These are phyloP conservation scores for Colletotrichum sp. DNA, from an alignment of 2,329 filamentous ascomycete genomes.

Conservation along the genomic window DNA sequence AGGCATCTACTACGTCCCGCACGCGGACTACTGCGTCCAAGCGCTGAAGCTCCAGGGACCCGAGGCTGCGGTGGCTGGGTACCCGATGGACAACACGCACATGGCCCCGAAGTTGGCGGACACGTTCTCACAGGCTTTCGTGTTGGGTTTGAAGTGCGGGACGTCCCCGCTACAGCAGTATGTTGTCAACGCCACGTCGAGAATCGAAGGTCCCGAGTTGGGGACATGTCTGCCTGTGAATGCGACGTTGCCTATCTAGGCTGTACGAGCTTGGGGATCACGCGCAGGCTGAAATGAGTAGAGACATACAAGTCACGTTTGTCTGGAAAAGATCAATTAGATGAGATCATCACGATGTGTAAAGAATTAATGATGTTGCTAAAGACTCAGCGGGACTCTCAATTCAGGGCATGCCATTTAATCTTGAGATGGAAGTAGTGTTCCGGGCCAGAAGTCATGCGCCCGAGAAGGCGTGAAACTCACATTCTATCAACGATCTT, in stretches of 20 bases:
- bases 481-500: not conserved
- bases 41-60: slow-evolving; percentile 56
- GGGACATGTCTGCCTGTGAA: slow-evolving; percentile 5
- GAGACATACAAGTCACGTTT: not conserved
- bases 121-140: slow-evolving; percentile 61
- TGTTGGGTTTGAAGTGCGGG: slow-evolving; percentile 31
- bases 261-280: not conserved
- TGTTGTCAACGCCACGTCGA: slow-evolving; percentile 11
- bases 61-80: slow-evolving; percentile 56
- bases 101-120: slow-evolving; percentile 61
- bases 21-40: slow-evolving; percentile 61
- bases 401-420: not conserved
- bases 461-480: not conserved
- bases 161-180: slow-evolving; percentile 7
- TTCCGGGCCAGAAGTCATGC: fast-evolving
- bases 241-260: slow-evolving; percentile 4
- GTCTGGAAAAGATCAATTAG: not conserved
- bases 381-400: fast-evolving
- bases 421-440: fast-evolving
- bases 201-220: not conserved
- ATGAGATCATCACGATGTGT: fast-evolving
- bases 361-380: not conserved
- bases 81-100: slow-evolving; percentile 67
- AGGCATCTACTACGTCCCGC: slow-evolving; percentile 62
- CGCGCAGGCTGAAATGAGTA: not conserved